Evolutionary conservation across 352 stramenopile genomes (phyloP), one percentile per base, ranked within the genome.

Genomic region (Pythium graminicola): DNA sequence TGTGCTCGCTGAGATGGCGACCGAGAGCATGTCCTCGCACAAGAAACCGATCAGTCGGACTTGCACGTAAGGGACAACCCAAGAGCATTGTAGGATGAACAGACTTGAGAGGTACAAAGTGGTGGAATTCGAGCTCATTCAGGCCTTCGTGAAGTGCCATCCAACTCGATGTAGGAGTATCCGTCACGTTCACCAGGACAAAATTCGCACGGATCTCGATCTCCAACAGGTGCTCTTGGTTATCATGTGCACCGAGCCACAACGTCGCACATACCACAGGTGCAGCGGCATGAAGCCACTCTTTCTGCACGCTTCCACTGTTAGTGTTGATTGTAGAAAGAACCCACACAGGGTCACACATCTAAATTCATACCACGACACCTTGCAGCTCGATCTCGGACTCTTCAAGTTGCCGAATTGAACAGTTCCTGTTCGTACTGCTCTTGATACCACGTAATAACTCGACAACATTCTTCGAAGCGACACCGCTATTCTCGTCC

Each of bases 51-150:
- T 6, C 14, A 11, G 41, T 11, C 33, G 49, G 22, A 1, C 33
- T 28, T 9, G 57, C 65, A 33, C 70, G 57, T 14, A 81, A 60
- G 19, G 71, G 68, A 48, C 65, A 76, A 4, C 71, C 71, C 10
- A 69, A 42, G 7, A 81, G 50, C 29, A 73, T 40, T 10, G 60
- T 56, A 43, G 64, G 52, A 29, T 81, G 62, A 7, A 81, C 57
- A 3, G 68, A 72, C 6, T 48, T 26, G 24, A 76, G 32, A 10
- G 62, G 57, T 22, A 76, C 68, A n/a, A 73, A 44, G 29, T 76
- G 65, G 8, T 65, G 27, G 13, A 68, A 54, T 22, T 51, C 20
- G 17, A 80, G 22, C 17, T 19, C 28, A 5, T 42, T 51, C 47
- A 75, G 40, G 11, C 39, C 51, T 2, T n/a, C 24, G 50, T 74